Base-by-base conservation (phyloP, 768 basidiomycete species). In the Termitomyces bulborhizus region DNA sequence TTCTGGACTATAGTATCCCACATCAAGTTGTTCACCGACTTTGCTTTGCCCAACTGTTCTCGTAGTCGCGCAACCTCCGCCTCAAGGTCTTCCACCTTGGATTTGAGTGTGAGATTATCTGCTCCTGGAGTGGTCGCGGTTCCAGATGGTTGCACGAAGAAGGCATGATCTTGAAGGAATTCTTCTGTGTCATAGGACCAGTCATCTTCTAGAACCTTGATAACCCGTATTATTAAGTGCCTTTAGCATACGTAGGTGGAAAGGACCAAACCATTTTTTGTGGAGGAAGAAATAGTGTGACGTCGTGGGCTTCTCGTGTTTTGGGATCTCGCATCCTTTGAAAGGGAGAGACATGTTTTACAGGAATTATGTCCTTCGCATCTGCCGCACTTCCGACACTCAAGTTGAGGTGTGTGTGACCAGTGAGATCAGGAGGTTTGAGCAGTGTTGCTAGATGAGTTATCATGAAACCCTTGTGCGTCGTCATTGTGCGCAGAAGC, bases 21-120 rank as follows among this genome's bases (percentile, higher is more conserved):
- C 87, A 97, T 96, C 51, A 80, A 77, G 64, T 97, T 93, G 62
- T 97, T 98, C 56, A 97, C 78, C n/a, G 86, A 83, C 65, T 93
- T 92, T 4, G 95, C 95, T 66, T 84, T 86, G 27, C 82, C 82
- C 6, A 98, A 73, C 57, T 93, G 86, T 45, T 82, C 80, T 45
- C 77, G 80, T 55, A 96, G 68, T 26, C 68, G 71, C 48, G 75
- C 76, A 7, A 93, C 78, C 68, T 97, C 92, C 3, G 73, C 69
- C 68, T 93, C 87, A 1, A 96, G 80, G 61, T 86, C 82, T 15
- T 76, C 64, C 11, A 93, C 77, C 46, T 80, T 82, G 18, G 79
- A 71, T 56, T 84, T 79, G 56, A 82, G 68, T 2, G 78, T 73
- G 2, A 68, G 60, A 39, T 72, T 60, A 65, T 77, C 64, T 31